phyloP scores from a whole-genome alignment of 2,329 filamentous ascomycete genomes.

The Trichoderma simmonsii region DNA sequence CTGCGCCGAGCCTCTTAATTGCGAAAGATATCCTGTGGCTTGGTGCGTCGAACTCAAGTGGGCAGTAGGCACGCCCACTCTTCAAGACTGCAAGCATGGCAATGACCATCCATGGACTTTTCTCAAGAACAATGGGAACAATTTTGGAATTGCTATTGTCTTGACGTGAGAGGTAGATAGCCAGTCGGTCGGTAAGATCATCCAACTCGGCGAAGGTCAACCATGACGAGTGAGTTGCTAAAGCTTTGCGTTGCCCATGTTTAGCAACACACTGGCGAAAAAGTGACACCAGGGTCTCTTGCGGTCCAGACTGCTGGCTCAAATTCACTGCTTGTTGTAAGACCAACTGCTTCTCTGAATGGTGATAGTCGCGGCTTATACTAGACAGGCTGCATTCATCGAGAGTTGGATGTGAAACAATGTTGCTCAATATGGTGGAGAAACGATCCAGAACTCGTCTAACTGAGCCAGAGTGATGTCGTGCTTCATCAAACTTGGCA shows the following conservation, averaged over 20 bases:
- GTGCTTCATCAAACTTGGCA: background rate
- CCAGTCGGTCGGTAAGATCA: background rate
- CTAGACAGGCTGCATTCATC: background rate
- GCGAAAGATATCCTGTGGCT: background rate
- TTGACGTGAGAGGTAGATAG: background rate
- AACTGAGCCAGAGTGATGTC: background rate
- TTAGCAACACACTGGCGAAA: background rate
- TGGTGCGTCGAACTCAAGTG: background rate
- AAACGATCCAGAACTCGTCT: background rate
- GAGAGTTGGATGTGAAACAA: background rate
- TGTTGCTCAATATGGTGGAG: background rate
- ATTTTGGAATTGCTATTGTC: background rate
- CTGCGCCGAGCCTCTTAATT: background rate
- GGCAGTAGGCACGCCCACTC: background rate
- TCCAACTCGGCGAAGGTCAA: background rate
- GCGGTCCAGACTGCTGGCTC: background rate
- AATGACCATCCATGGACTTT: background rate
- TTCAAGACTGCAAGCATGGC: background rate
- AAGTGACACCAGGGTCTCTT: background rate
- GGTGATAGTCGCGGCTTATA: background rate
- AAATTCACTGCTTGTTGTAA: background rate
- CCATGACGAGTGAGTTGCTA: background rate
- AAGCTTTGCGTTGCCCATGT: background rate
- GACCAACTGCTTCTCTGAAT: background rate
- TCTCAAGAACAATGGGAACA: background rate